Evolutionary conservation across 2,329 filamentous ascomycete species (phyloP).

Genomic region (Chlorencoelia australis): DNA sequence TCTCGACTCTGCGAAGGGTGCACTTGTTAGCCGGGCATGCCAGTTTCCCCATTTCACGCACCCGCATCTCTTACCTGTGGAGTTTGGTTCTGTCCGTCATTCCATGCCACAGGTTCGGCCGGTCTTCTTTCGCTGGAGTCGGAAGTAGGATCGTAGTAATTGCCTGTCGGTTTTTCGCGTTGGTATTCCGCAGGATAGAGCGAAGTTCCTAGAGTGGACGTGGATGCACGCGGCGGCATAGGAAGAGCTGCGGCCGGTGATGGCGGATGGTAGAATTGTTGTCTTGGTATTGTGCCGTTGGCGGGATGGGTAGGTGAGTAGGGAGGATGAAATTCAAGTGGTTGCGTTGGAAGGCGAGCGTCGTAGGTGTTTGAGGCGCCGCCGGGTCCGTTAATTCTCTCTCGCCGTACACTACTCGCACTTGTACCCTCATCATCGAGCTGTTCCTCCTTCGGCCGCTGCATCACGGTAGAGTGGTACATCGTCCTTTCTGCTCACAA

Average conservation of each 20-base stretch:
- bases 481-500: too few species aligned
- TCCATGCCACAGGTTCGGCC: conserved; percentile 26
- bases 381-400: conserved; percentile 10
- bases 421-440: conserved; percentile 1
- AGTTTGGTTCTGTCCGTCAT: conserved; percentile 20
- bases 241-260: conserved; percentile 17
- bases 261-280: conserved; percentile 24
- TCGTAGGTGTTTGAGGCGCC: conserved; percentile 2
- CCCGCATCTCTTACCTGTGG: conserved; percentile 22
- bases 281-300: conserved; percentile 20
- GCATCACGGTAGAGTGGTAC: conserved; percentile 26
- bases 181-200: conserved; percentile 27
- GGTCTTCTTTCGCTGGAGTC: conserved; percentile 32
- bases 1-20: conserved; percentile 35
- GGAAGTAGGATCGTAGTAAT: conserved; percentile 36
- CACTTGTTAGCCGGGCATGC: conserved; percentile 10
- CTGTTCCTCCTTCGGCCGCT: conserved; percentile 20
- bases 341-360: conserved; percentile 2
- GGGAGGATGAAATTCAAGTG: conserved; percentile 3
- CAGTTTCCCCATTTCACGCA: conserved; percentile 1
- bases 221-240: conserved; percentile 21
- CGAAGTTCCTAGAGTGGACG: conserved; percentile 13
- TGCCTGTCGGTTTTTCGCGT: conserved; percentile 32
- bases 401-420: conserved; percentile 1
- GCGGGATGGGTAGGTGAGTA: conserved; percentile 12